A percentile compares a stretch with the other conserved stretches of the same genome.
Conservation (phyloP, 2,329 filamentous ascomycete species). For the Aspergillus novoparasiticus region DNA sequence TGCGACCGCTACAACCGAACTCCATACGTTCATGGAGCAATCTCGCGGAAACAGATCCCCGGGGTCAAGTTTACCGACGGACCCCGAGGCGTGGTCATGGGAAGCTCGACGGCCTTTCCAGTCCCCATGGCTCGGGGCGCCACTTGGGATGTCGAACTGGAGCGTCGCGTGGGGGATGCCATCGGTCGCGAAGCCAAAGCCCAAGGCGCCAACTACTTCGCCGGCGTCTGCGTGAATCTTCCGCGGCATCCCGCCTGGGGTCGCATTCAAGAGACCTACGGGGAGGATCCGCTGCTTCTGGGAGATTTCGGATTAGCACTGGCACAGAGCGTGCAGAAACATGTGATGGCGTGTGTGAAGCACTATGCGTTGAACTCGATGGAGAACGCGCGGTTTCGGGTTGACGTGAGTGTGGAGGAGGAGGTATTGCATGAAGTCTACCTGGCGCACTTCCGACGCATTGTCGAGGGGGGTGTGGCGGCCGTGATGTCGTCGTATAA, state of each 20-base stretch:
- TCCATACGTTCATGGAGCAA: slow-evolving; percentile 2
- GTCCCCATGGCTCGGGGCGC: slow-evolving; percentile 27
- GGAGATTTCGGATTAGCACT: slow-evolving; percentile 29
- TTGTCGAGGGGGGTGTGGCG: slow-evolving; percentile 13
- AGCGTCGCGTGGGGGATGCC: slow-evolving; percentile 26
- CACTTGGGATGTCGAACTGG: slow-evolving; percentile 29
- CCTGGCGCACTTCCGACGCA: slow-evolving; percentile 13
- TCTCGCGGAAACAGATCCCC: slow-evolving; percentile 4
- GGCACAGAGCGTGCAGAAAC: slow-evolving; percentile 21
- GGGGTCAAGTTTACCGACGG: slow-evolving; percentile 27
- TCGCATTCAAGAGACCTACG: slow-evolving; percentile 27
- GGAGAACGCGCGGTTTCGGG: slow-evolving; percentile 31
- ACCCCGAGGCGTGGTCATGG: slow-evolving; percentile 23
- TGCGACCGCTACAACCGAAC: slow-evolving; percentile 11
- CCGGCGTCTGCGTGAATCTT: slow-evolving; percentile 30
- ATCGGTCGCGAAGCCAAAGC: slow-evolving; percentile 30
- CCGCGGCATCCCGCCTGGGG: slow-evolving; percentile 29
- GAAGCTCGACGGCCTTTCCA: slow-evolving; percentile 6
- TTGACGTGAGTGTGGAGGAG: slow-evolving; percentile 30
- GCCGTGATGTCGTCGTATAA: slow-evolving; percentile 17
- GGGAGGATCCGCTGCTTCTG: slow-evolving; percentile 26
- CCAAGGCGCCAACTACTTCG: slow-evolving; percentile 31
- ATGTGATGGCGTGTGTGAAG: slow-evolving; percentile 34
- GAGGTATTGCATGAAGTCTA: slow-evolving; percentile 30
- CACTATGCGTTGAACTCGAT: slow-evolving; percentile 35